Conservation (phyloP, 2,329 filamentous ascomycete genomes). For the Penicillium vulpinum region DNA sequence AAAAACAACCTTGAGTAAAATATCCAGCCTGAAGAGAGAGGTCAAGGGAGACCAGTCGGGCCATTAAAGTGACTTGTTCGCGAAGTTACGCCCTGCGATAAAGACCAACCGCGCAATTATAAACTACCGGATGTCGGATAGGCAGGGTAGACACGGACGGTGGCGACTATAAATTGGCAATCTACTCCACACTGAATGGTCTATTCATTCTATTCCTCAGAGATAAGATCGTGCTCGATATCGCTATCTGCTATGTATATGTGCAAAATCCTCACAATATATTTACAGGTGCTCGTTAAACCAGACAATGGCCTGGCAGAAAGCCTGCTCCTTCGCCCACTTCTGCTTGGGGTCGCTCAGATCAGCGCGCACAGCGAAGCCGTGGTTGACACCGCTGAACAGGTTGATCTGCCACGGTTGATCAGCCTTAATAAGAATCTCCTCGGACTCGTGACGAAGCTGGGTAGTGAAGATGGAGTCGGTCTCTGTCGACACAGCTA, state of each 20-base stretch:
- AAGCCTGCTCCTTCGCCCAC: constrained; percentile 79
- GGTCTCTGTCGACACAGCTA: constrained; percentile 48
- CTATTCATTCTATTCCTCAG: neutral
- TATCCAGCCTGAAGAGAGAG: neutral
- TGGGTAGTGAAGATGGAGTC: constrained; percentile 66
- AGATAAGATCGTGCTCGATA: neutral
- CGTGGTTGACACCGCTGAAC: constrained; percentile 70
- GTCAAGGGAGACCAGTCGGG: neutral
- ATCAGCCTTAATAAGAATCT: constrained; percentile 58
- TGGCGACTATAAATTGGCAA: neutral
- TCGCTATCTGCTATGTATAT: neutral
- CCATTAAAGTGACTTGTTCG: constrained; percentile 5
- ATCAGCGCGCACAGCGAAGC: constrained; percentile 72
- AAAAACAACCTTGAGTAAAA: neutral
- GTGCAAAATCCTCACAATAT: neutral
- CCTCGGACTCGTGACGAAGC: constrained; percentile 65
- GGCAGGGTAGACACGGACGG: neutral
- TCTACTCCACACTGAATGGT: neutral
- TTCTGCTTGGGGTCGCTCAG: constrained; percentile 56
- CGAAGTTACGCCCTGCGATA: neutral
- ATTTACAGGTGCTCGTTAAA: constrained; percentile 63
- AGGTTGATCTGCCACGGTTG: constrained; percentile 74
- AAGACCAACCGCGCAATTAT: constrained; percentile 5
- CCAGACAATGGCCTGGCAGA: constrained; percentile 74
- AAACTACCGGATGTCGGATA: neutral